Base-by-base conservation (phyloP, 208 protist species). In the Crithidia acanthocephali region DNA sequence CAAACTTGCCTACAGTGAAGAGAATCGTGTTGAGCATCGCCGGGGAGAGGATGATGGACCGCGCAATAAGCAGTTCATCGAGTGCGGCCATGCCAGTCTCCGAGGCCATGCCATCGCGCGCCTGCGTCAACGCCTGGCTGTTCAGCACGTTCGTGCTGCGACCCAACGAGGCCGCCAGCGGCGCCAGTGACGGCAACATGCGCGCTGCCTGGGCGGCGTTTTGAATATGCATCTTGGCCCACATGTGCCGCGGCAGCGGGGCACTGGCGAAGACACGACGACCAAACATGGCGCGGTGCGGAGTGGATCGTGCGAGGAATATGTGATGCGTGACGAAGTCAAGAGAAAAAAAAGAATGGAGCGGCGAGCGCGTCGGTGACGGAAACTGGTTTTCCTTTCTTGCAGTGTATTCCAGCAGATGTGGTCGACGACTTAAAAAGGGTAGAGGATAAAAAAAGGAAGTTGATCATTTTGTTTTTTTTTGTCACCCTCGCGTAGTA, bases 211-310 rank as follows among this genome's bases (percentile, higher is more conserved):
- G 90, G 8, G 70, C 51, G 15, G 50, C 64, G 67, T 67, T 92
- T 47, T 90, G 83, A 44, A 95, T 89, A 79, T 92, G 83, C 69
- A 95, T 66, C 44, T 71, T 65, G 23, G 75, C 65, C 84, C 85
- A 95, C 81, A 86, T 81, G 35, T 75, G 76, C 22, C 90, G 90
- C 22, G 90, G 90, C 18, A 95, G 67, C 23, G 81, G 74, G 0
- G 86, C 81, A 57, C 90, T 95, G 30, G 87, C 85, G 67, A 92
- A 95, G 9, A 93, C 85, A 53, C 90, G 90, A 52, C 90, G 85
- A 42, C 85, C 83, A 67, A 95, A 95, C 90, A 95, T 95, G 0
- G 20, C 3, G 45, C 30, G 2, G 22, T 1, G 23, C 0, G 2
- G 11, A 1, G 25, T 44, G 23, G 9, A 58, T 2, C 1, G 52